Conservation (phyloP, 352 stramenopile genomes). For the Phytophthora tentaculata region DNA sequence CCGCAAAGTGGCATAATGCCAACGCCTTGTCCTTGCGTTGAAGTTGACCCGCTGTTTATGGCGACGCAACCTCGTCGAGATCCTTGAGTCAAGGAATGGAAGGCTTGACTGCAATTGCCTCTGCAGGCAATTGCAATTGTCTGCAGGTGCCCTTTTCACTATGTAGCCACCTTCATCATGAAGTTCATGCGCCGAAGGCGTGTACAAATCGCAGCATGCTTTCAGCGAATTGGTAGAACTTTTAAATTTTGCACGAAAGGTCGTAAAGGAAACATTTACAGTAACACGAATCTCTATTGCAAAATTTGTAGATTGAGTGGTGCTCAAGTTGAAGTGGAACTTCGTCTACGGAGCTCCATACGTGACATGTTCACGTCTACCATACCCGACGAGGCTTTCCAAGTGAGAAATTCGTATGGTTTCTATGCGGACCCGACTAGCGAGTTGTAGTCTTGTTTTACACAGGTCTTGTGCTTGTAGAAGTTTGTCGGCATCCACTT, state of each 20-base stretch:
- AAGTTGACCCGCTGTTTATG: slow-evolving; percentile 5
- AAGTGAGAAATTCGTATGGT: slow-evolving; percentile 2
- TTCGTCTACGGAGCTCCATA: slow-evolving; percentile 3
- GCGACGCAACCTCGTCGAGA: slow-evolving; percentile 17
- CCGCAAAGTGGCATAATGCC: too few species aligned
- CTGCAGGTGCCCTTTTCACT: background rate
- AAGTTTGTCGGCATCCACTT: background rate
- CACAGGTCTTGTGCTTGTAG: background rate
- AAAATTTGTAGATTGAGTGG: too few species aligned
- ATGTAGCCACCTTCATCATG: slow-evolving; percentile 3
- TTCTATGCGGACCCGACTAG: slow-evolving; percentile 5
- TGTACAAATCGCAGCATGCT: slow-evolving; percentile 10
- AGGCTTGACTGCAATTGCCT: slow-evolving; percentile 3
- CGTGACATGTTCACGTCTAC: too few species aligned
- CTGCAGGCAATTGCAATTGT: slow-evolving; percentile 10
- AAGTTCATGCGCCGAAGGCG: background rate
- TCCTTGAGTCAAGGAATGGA: background rate
- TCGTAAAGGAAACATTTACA: slow-evolving; percentile 3
- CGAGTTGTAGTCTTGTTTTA: slow-evolving; percentile 1
- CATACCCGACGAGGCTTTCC: background rate
- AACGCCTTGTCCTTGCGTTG: too few species aligned
- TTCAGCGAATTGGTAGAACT: slow-evolving; percentile 3
- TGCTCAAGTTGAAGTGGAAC: background rate
- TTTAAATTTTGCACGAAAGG: too few species aligned
- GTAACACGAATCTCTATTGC: too few species aligned